A percentile compares a stretch with the other conserved stretches of the same genome.
phyloP scores from a whole-genome alignment of 805 yeast species.

The Nakazawaea wyomingensis region DNA sequence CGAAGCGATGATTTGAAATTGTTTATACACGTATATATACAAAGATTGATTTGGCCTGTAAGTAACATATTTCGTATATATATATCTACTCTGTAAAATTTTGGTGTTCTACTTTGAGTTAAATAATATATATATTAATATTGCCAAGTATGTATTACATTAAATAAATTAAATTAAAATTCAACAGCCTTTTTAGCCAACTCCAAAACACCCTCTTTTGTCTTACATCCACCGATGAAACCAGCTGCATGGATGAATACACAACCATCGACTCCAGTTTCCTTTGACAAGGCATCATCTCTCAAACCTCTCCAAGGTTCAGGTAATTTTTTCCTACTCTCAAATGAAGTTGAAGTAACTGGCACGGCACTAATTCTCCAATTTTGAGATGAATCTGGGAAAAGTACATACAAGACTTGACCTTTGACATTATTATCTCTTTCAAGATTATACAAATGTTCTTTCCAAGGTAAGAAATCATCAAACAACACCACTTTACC shows the following conservation, averaged over 20 bases:
- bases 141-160: too few relatives aligned
- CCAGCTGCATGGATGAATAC: slow-evolving; percentile 95
- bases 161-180: too few relatives aligned
- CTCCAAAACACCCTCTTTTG: slow-evolving; percentile 70
- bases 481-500: slow-evolving; percentile 73
- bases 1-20: too few relatives aligned
- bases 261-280: slow-evolving; percentile 81
- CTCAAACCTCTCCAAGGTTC: slow-evolving; percentile 94
- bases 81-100: too few relatives aligned
- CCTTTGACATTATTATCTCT: slow-evolving; percentile 49
- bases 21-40: too few relatives aligned
- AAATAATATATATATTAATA: too few relatives aligned
- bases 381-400: slow-evolving; percentile 61
- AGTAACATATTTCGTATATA: too few relatives aligned
- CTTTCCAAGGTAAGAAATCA: slow-evolving; percentile 93
- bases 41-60: too few relatives aligned
- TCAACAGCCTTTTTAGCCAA: slow-evolving; percentile 52
- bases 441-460: slow-evolving; percentile 76
- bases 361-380: slow-evolving; percentile 95
- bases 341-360: slow-evolving; percentile 71
- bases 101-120: too few relatives aligned
- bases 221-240: slow-evolving; percentile 90
- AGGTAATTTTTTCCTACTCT: slow-evolving; percentile 82
- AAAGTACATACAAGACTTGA: slow-evolving; percentile 68
- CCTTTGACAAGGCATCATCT: slow-evolving; percentile 71